phyloP scores from a whole-genome alignment of 352 stramenopile genomes.

The Phytophthora meadii region DNA sequence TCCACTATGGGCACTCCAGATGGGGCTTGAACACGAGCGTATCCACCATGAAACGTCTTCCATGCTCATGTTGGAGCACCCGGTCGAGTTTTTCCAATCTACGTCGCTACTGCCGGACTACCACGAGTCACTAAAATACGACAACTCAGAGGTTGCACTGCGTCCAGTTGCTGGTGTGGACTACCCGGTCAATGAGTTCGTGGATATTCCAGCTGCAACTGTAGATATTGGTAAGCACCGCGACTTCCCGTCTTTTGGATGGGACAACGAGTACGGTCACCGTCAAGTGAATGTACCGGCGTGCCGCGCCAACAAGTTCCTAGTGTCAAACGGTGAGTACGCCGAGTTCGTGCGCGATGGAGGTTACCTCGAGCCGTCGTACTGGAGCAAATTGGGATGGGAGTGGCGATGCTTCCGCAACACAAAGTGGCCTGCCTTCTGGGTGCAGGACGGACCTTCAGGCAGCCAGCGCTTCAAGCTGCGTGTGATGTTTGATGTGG shows the following conservation, averaged over 20 bases:
- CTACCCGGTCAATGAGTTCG: slow-evolving; percentile 91
- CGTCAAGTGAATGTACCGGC: slow-evolving; percentile 85
- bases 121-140: slow-evolving; percentile 54
- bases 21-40: slow-evolving; percentile 96
- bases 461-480: slow-evolving; percentile 95
- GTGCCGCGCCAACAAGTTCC: slow-evolving; percentile 91
- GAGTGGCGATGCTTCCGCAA: slow-evolving; percentile 96
- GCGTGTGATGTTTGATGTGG: slow-evolving; percentile 91
- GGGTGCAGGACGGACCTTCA: slow-evolving; percentile 90
- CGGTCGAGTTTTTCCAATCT: slow-evolving; percentile 88
- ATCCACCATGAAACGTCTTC: slow-evolving; percentile 98
- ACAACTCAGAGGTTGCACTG: slow-evolving; percentile 46
- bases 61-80: slow-evolving; percentile 94
- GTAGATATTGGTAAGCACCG: slow-evolving; percentile 92
- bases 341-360: slow-evolving; percentile 94
- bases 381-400: slow-evolving; percentile 95
- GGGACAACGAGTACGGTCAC: slow-evolving; percentile 98
- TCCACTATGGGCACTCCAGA: slow-evolving; percentile 94
- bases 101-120: slow-evolving; percentile 87
- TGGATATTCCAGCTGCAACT: slow-evolving; percentile 67
- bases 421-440: slow-evolving; percentile 97
- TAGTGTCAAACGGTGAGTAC: slow-evolving; percentile 97
- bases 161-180: slow-evolving; percentile 80
- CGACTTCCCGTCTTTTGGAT: slow-evolving; percentile 95
- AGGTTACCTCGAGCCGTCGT: slow-evolving; percentile 91